Evolutionary conservation across 306 rosid species (phyloP), one percentile per base, ranked within the genome.

Genomic region (Cyamopsis tetragonoloba): DNA sequence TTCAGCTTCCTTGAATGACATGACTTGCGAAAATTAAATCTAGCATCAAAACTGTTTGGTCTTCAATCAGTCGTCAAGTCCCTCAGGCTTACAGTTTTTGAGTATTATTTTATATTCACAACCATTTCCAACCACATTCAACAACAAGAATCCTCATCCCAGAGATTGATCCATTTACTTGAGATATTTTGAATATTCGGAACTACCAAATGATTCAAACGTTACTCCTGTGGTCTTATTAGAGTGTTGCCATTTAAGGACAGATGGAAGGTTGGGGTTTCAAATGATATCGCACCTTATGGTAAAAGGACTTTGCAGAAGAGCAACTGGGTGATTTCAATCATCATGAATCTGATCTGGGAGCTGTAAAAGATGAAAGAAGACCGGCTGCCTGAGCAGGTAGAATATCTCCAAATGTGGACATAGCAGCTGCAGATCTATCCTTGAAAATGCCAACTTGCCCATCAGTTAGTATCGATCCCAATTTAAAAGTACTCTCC

Each of bases 331-430:
- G 62, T 27, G 46, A 46, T 65, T 71, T 23, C 20, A 65, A 42
- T 73, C 65, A 72, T 90, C 84, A 90, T 44, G 84, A 82, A 76
- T 93, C 97, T 47, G 96, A 90, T 80, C 92, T 86, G 66, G 99
- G 91, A 43, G 99, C 88, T 61, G 96, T 86, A 71, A 93, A 86
- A 54, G 99, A 93, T 17, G 97, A 90, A 49, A 93, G 95, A 70
- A 93, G 97, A 82, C 97, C 98, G 42, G 98, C 98, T 72, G 98
- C 98, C 31, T 88, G 98, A 72, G 95, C 90, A 50, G 99, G 97
- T 65, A 93, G 63, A 77, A 93, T 90, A 71, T 93, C 99, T 39
- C 99, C 97, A 80, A 93, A 90, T 23, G 97, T 83, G 0, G 97
- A 93, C 95, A 93, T 90, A 26, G 98, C 93, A 0, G 89, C 87